phyloP scores from a whole-genome alignment of 345 rosid species.

The Draba incana region DNA sequence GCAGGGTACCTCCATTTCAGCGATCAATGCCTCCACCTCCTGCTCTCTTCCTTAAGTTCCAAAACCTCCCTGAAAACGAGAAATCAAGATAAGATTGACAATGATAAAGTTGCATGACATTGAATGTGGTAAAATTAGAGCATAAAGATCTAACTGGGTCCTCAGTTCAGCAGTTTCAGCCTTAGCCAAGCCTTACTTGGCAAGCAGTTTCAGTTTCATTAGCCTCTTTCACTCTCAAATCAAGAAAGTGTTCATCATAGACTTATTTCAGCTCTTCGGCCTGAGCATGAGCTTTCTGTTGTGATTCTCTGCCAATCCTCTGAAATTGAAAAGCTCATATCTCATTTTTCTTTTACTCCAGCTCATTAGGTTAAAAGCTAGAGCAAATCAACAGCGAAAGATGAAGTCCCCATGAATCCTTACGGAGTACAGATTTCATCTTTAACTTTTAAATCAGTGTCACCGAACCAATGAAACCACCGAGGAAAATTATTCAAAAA shows the following conservation, averaged over 20 bases:
- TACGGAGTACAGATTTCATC: too few relatives aligned
- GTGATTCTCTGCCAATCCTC: constrained; percentile 80
- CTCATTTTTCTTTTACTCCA: too few relatives aligned
- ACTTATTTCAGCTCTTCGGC: constrained; percentile 69
- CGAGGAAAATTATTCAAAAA: too few relatives aligned
- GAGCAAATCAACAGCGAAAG: background rate
- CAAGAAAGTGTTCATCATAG: constrained; percentile 84
- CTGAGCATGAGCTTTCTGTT: constrained; percentile 69
- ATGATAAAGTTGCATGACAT: constrained; percentile 8
- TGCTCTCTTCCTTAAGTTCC: constrained; percentile 76
- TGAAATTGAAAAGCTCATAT: constrained; percentile 47
- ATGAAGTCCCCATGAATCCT: too few relatives aligned
- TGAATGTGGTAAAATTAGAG: constrained; percentile 27
- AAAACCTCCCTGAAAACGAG: constrained; percentile 66
- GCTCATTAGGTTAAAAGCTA: too few relatives aligned
- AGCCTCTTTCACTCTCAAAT: constrained; percentile 96
- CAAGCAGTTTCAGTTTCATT: constrained; percentile 90
- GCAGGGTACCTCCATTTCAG: constrained; percentile 81
- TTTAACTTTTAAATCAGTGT: too few relatives aligned
- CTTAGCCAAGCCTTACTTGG: constrained; percentile 87
- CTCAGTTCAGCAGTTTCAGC: constrained; percentile 82
- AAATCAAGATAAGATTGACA: constrained; percentile 20
- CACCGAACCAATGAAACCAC: too few relatives aligned
- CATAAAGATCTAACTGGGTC: constrained; percentile 65
- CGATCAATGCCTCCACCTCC: constrained; percentile 85